These are phyloP conservation scores for Rhodotorula mucilaginosa DNA, from an alignment of 1,284 basidiomycete species.

Conservation along the genomic window DNA sequence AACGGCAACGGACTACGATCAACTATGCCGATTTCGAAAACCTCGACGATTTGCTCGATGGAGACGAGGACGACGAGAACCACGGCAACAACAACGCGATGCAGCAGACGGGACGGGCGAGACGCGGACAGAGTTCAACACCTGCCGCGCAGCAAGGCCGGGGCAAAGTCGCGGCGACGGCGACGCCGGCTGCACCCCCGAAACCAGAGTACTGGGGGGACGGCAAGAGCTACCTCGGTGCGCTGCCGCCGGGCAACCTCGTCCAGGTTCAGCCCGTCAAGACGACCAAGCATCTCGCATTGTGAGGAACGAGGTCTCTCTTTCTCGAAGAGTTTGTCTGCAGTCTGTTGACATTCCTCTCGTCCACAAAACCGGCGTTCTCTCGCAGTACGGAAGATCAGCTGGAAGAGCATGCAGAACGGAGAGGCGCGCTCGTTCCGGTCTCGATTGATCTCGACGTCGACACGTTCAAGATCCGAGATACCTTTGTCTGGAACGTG, in stretches of 20 bases:
- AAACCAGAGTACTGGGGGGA: constrained; percentile 54
- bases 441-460: constrained; percentile 94
- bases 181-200: neutral
- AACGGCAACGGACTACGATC: constrained; percentile 53
- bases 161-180: neutral
- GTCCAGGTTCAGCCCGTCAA: constrained; percentile 63
- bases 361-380: no score
- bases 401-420: constrained; percentile 64
- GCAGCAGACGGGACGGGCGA: constrained; percentile 2
- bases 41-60: constrained; percentile 54
- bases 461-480: constrained; percentile 82
- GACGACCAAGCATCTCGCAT: constrained; percentile 65
- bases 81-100: constrained; percentile 22
- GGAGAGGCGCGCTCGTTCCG: constrained; percentile 62
- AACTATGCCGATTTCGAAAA: constrained; percentile 77
- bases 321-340: no score
- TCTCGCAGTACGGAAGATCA: constrained; percentile 60
- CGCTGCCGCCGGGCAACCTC: constrained; percentile 75
- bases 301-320: constrained; percentile 54
- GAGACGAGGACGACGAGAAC: constrained; percentile 54
- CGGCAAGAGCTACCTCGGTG: constrained; percentile 84
- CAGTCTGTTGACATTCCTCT: neutral
- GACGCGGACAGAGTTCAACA: constrained; percentile 39
- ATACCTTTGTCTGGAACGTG: constrained; percentile 96
- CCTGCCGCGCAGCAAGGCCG: constrained; percentile 11